Base-by-base conservation (phyloP, 2,329 filamentous ascomycete genomes). In the Phialemoniopsis sp. region DNA sequence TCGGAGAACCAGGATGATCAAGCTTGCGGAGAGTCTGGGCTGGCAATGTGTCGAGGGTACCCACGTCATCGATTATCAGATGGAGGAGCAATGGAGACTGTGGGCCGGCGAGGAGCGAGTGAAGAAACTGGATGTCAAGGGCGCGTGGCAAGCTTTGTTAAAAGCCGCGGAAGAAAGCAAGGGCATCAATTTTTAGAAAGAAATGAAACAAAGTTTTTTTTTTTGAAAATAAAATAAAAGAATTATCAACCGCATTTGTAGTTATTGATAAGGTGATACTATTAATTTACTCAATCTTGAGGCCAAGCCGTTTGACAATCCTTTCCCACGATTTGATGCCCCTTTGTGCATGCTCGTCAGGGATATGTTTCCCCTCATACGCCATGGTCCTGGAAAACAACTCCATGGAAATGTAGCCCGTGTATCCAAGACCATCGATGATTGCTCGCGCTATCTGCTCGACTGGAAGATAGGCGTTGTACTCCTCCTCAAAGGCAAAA, bases 401-500 rank as follows among this genome's bases (percentile, higher is more conserved):
- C 57, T 82, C 78, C 52, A 78, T 68, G 37, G 69, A 75, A n/a
- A 81, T 63, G 66, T 71, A 80, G 3, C 78, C 78, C 28, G 67
- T 61, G 47, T 72, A 82, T 0, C 76, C 76, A 15, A 78, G 58
- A 9, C 72, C 70, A 26, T 72, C 63, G 32, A 78, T 56, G 37
- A 83, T 68, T 0, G 73, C 69, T 38, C 66, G 60, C 8, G 73
- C 57, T 4, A 82, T 67, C 21, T 73, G 65, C 38, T 68, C 53
- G 2, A 78, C 68, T 0, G 80, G 80, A 13, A 84, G 51, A 56
- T 82, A 83, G 0, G 70, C 80, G 2, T 75, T 76, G 4, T 60
- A 51, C 2, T 8, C 64, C 41, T 69, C 60, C 48, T 82, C 77
- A 36, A 76, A 76, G 26, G 78, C 70, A 50, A 80, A 82, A 0